phyloP scores from a whole-genome alignment of 1,284 basidiomycete species.

The Coniferiporia weirii region DNA sequence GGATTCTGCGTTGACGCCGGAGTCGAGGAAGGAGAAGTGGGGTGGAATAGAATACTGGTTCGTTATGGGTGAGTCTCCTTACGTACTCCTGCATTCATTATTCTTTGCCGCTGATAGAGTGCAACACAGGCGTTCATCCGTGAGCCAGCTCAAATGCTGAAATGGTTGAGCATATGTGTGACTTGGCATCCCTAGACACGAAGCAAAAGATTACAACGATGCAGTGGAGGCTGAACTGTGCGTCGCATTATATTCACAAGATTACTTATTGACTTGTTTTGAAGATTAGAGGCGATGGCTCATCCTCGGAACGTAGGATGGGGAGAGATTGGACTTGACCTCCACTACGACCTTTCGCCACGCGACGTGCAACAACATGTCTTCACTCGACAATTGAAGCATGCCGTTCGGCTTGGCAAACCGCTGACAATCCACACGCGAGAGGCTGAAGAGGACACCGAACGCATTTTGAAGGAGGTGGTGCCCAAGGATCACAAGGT shows the following conservation, averaged over 20 bases:
- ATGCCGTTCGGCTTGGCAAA: conserved; percentile 62
- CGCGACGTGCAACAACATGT: conserved; percentile 59
- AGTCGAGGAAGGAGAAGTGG: conserved; percentile 48
- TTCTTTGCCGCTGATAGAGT: background rate
- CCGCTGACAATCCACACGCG: conserved; percentile 76
- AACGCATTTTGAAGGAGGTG: conserved; percentile 64
- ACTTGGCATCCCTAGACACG: conserved; percentile 43
- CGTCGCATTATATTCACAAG: conserved; percentile 24
- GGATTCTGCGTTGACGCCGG: conserved; percentile 55
- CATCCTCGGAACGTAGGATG: conserved; percentile 78
- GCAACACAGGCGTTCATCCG: conserved; percentile 63
- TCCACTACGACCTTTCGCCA: conserved; percentile 75
- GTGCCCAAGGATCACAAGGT: conserved; percentile 68
- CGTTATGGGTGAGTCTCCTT: conserved; percentile 54
- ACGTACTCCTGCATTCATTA: background rate
- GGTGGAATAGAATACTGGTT: conserved; percentile 68
- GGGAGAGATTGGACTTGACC: conserved; percentile 84
- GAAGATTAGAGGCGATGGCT: conserved; percentile 64
- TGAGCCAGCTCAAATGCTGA: conserved; percentile 30
- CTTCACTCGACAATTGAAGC: conserved; percentile 60
- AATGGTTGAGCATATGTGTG: background rate
- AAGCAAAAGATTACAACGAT: conserved; percentile 64
- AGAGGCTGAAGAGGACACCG: conserved; percentile 76
- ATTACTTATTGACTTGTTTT: background rate
- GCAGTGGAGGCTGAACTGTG: conserved; percentile 65